Evolutionary conservation across 352 stramenopile species (phyloP).

Genomic region (Pythium monospermum): DNA sequence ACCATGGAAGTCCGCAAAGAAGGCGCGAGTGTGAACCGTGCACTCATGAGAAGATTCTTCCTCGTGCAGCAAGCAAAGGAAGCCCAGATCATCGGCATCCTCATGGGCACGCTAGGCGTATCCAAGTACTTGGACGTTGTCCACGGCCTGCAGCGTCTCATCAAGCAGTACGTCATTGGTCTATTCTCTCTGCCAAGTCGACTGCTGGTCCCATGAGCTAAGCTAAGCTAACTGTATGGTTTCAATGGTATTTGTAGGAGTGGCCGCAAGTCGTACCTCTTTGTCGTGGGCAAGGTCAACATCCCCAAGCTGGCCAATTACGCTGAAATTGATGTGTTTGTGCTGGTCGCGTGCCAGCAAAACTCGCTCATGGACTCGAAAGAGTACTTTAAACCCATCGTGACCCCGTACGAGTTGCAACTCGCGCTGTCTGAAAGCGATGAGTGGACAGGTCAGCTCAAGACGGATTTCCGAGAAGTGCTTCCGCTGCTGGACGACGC

Average conservation of each 20-base stretch:
- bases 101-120: slow-evolving; percentile 94
- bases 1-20: slow-evolving; percentile 42
- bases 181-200: too few species aligned
- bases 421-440: slow-evolving; percentile 85
- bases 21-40: slow-evolving; percentile 57
- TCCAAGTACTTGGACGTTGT: slow-evolving; percentile 92
- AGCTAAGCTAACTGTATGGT: too few species aligned
- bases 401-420: slow-evolving; percentile 94
- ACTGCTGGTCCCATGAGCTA: too few species aligned
- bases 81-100: slow-evolving; percentile 93
- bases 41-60: slow-evolving; percentile 64
- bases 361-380: slow-evolving; percentile 93
- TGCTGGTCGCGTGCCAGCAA: slow-evolving; percentile 94
- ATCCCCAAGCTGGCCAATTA: slow-evolving; percentile 97
- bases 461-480: slow-evolving; percentile 81
- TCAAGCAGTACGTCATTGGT: slow-evolving; percentile 84
- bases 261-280: slow-evolving; percentile 94
- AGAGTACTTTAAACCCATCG: slow-evolving; percentile 89
- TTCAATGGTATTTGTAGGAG: slow-evolving; percentile 57
- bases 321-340: slow-evolving; percentile 96
- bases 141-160: slow-evolving; percentile 77
- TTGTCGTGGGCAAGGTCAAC: slow-evolving; percentile 97
- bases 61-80: slow-evolving; percentile 93
- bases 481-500: slow-evolving; percentile 49
- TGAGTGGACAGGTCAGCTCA: slow-evolving; percentile 87